phyloP scores from a whole-genome alignment of 2,329 filamentous ascomycete species.

The Drechslera avenae region DNA sequence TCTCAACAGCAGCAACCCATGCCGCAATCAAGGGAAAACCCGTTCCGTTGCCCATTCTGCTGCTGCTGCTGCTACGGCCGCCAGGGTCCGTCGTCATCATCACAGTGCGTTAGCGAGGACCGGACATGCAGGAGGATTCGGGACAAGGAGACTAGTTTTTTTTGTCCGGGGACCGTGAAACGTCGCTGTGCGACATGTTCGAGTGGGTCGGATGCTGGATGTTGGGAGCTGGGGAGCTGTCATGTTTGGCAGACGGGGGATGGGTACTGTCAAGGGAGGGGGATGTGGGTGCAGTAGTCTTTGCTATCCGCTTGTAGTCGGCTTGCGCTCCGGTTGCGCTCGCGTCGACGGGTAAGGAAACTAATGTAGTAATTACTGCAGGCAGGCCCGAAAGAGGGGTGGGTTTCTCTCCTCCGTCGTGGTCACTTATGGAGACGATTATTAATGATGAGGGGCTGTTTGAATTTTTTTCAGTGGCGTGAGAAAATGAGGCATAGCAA shows the following conservation, averaged over 20 bases:
- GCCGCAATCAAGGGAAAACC: no score
- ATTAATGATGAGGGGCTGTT: constrained; percentile 2
- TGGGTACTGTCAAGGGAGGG: neutral
- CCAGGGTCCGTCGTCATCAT: no score
- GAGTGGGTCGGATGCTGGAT: constrained; percentile 4
- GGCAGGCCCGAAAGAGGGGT: constrained; percentile 33
- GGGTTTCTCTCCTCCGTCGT: neutral
- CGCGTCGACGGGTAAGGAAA: constrained; percentile 19
- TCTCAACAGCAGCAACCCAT: no score
- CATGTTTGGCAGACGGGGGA: no score
- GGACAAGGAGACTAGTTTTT: constrained; percentile 4
- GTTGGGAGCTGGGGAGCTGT: no score
- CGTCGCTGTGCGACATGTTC: constrained; percentile 23
- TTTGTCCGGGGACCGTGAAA: constrained; percentile 21
- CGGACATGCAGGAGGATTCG: neutral
- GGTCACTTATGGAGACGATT: neutral
- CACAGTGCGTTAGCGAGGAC: constrained; percentile 3
- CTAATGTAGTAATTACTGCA: constrained; percentile 31
- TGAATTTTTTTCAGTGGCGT: no score
- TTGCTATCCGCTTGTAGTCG: no score
- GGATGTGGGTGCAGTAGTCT: constrained; percentile 26
- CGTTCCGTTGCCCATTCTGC: no score
- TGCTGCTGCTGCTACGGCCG: no score
- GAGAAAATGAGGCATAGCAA: no score
- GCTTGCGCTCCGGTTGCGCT: neutral